Conservation (phyloP, 2,329 filamentous ascomycete species). For the Chaetomium sp. region DNA sequence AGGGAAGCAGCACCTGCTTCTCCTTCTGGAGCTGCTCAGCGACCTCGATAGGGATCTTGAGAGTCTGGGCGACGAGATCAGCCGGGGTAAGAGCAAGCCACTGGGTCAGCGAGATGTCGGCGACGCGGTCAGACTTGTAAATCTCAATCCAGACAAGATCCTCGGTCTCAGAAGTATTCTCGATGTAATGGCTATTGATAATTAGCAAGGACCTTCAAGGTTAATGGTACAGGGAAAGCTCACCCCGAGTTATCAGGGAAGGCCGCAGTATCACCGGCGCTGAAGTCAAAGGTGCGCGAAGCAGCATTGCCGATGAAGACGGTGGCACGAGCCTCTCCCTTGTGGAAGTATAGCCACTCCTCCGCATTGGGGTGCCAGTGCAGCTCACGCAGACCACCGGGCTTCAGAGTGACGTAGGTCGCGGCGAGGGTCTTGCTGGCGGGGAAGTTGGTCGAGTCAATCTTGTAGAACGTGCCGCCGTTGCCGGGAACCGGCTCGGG, state of each 20-base stretch:
- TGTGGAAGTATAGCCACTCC: conserved; percentile 59
- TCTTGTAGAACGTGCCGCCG: conserved; percentile 56
- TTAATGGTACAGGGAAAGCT: conserved; percentile 19
- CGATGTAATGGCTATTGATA: conserved; percentile 52
- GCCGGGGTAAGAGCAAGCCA: conserved; percentile 63
- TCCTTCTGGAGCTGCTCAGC: conserved; percentile 55
- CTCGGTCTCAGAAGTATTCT: conserved; percentile 54
- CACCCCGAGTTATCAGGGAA: conserved; percentile 59
- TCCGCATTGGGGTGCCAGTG: conserved; percentile 59
- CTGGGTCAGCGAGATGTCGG: conserved; percentile 60
- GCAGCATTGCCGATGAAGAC: conserved; percentile 57
- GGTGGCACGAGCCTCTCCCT: conserved; percentile 54
- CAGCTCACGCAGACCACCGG: conserved; percentile 56
- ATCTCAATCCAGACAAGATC: conserved; percentile 63
- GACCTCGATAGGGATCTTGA: conserved; percentile 53
- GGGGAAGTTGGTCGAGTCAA: conserved; percentile 63
- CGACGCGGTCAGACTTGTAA: conserved; percentile 61
- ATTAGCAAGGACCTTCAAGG: neutral
- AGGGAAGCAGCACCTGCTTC: conserved; percentile 49
- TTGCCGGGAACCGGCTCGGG: conserved; percentile 52
- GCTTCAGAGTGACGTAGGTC: conserved; percentile 57
- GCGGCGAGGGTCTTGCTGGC: conserved; percentile 59
- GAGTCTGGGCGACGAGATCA: conserved; percentile 52
- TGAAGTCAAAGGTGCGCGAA: conserved; percentile 58
- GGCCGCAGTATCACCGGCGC: conserved; percentile 59